phyloP scores from a whole-genome alignment of 257 asterid genomes.

The Solanum rostratum region DNA sequence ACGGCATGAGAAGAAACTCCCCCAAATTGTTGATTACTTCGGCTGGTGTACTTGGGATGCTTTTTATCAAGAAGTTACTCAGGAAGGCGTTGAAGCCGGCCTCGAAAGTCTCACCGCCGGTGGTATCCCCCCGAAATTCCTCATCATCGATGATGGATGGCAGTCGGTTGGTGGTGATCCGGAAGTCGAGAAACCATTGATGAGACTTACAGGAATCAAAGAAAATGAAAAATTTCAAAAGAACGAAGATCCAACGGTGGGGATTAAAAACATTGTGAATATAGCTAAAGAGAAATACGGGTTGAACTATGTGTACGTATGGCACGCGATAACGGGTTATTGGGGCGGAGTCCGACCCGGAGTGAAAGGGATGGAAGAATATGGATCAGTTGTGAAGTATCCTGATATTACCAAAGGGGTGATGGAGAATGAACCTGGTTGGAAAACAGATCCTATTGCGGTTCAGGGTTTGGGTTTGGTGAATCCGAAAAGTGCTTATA shows the following conservation, averaged over 20 bases:
- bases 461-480: constrained; percentile 70
- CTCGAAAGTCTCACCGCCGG: constrained; percentile 53
- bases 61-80: constrained; percentile 72
- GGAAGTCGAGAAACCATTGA: constrained; percentile 12
- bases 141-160: constrained; percentile 87
- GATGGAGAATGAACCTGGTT: constrained; percentile 61
- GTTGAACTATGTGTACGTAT: constrained; percentile 62
- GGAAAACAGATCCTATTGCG: constrained; percentile 64
- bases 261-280: constrained; percentile 55
- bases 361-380: constrained; percentile 52
- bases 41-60: constrained; percentile 99
- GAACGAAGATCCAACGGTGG: constrained; percentile 29
- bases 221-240: constrained; percentile 63
- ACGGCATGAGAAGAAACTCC: constrained; percentile 61
- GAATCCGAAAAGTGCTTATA: constrained; percentile 65
- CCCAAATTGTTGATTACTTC: constrained; percentile 57
- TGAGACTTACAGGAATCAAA: constrained; percentile 65
- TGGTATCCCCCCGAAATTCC: constrained; percentile 59
- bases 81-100: constrained; percentile 78
- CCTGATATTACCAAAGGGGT: constrained; percentile 60
- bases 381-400: constrained; percentile 53
- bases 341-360: constrained; percentile 92
- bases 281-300: constrained; percentile 69
- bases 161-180: constrained; percentile 53
- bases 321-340: constrained; percentile 90